Evolutionary conservation across 441 rosid genomes (phyloP), one percentile per base, ranked within the genome.

Genomic region (Codiaeum variegatum): DNA sequence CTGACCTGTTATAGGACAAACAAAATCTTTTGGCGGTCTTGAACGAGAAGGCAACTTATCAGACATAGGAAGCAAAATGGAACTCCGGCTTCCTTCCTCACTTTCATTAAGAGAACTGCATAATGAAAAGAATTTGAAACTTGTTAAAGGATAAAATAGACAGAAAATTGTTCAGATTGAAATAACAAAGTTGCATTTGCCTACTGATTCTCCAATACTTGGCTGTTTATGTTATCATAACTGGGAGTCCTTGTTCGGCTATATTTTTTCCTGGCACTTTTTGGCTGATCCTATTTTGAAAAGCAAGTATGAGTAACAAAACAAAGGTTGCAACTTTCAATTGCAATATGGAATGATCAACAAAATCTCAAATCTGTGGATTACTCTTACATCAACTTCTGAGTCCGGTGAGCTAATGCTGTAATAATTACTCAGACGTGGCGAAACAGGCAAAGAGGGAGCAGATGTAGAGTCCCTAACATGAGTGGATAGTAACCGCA

Each of bases 21-120:
- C 89, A 76, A 88, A 90, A 78, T 88, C 94, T 80, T 88, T 90
- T 15, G 91, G 89, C 3, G 90, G 82, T 77, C 86, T 83, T 32
- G 88, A 75, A 54, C 76, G 77, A n/a, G 82, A 38, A 55, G 84
- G 78, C 47, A 59, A 67, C 73, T 78, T 88, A 47, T 86, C 90
- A 0, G 92, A 86, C 60, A 68, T 75, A 6, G 89, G 78, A 11
- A 79, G 74, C 4, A 88, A 88, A 63, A 83, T 66, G 77, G 60
- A 77, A 79, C 90, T 84, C 58, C 62, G 83, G 76, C 78, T 83
- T 54, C 83, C 89, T 60, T 87, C 91, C 16, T 82, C 87, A 66
- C 79, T 83, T 70, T 66, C 88, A 56, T 66, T 73, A 13, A 49
- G 66, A 62, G 76, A 74, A 73, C 88, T 86, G 86, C 73, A 77